Percentiles rank a stretch among this genome's conserved stretches.
These are phyloP conservation scores for Starmera amethionina DNA, from an alignment of 805 yeast genomes.

Conservation along the genomic window DNA sequence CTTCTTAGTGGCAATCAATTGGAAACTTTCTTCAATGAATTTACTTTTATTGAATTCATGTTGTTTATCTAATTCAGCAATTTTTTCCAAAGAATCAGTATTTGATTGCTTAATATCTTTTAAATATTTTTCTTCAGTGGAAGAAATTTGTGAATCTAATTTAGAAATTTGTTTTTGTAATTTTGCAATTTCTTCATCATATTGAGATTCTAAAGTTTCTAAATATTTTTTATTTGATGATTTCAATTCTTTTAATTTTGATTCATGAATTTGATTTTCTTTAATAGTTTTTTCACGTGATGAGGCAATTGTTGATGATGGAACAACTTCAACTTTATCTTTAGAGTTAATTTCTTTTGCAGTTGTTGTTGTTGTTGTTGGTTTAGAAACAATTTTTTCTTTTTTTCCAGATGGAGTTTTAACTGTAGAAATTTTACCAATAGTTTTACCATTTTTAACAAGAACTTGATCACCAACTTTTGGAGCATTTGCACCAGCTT, in stretches of 20 bases:
- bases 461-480: background rate
- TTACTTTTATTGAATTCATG: constrained; percentile 14
- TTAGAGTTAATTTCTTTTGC: background rate
- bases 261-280: constrained; percentile 9
- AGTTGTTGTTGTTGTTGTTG: background rate
- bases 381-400: too few relatives aligned
- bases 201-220: constrained; percentile 11
- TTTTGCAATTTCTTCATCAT: constrained; percentile 12
- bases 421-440: background rate
- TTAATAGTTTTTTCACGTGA: constrained; percentile 11
- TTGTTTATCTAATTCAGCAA: constrained; percentile 12
- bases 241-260: constrained; percentile 9
- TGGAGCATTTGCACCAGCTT: constrained; percentile 1
- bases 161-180: constrained; percentile 13
- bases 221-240: constrained; percentile 8
- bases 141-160: constrained; percentile 11
- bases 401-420: background rate
- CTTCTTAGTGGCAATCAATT: constrained; percentile 9
- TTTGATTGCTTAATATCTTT: constrained; percentile 10
- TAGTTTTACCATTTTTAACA: background rate
- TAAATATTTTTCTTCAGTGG: constrained; percentile 5
- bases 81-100: constrained; percentile 7
- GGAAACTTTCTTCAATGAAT: constrained; percentile 15
- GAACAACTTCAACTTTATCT: background rate
- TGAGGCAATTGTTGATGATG: background rate